A percentile compares a stretch with the other conserved stretches of the same genome.
phyloP scores from a whole-genome alignment of 1,284 basidiomycete genomes.

The Pseudozyma sp. region DNA sequence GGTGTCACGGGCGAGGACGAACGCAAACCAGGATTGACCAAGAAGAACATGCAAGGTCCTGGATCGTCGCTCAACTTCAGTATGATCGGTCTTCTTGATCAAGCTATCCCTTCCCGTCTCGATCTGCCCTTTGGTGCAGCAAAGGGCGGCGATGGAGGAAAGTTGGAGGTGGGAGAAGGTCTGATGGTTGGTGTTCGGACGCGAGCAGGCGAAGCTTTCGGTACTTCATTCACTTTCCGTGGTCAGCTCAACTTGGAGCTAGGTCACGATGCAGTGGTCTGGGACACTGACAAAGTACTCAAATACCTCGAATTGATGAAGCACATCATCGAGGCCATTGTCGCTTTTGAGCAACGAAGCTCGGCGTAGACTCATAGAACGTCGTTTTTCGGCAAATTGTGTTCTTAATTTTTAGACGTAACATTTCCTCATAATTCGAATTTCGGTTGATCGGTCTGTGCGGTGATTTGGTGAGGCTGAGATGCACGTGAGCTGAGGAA shows the following conservation, averaged over 20 bases:
- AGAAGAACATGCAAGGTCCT: slow-evolving; percentile 51
- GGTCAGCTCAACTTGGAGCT: slow-evolving; percentile 44
- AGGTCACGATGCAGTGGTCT: slow-evolving; percentile 39
- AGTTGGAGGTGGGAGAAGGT: slow-evolving; percentile 20
- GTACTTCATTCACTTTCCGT: slow-evolving; percentile 45
- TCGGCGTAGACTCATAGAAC: neutral
- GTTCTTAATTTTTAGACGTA: slow-evolving; percentile 6
- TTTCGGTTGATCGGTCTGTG: slow-evolving; percentile 51
- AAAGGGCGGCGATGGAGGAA: neutral
- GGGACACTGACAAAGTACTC: slow-evolving; percentile 39
- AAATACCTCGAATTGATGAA: slow-evolving; percentile 39
- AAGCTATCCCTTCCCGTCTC: slow-evolving; percentile 17
- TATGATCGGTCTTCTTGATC: slow-evolving; percentile 46
- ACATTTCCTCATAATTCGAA: slow-evolving; percentile 7
- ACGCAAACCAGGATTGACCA: slow-evolving; percentile 40
- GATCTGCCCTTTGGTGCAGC: slow-evolving; percentile 8
- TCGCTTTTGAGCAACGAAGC: slow-evolving; percentile 20
- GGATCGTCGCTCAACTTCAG: slow-evolving; percentile 52
- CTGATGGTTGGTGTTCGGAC: slow-evolving; percentile 43
- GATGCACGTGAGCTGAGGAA: slow-evolving; percentile 30
- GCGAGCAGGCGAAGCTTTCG: slow-evolving; percentile 45
- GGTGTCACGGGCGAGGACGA: slow-evolving; percentile 35
- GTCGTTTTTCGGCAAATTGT: neutral
- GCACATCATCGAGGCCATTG: slow-evolving; percentile 27
- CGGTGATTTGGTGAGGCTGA: no score